These are phyloP conservation scores for Globisporangium perplexum DNA, from an alignment of 352 stramenopile species.

Conservation along the genomic window DNA sequence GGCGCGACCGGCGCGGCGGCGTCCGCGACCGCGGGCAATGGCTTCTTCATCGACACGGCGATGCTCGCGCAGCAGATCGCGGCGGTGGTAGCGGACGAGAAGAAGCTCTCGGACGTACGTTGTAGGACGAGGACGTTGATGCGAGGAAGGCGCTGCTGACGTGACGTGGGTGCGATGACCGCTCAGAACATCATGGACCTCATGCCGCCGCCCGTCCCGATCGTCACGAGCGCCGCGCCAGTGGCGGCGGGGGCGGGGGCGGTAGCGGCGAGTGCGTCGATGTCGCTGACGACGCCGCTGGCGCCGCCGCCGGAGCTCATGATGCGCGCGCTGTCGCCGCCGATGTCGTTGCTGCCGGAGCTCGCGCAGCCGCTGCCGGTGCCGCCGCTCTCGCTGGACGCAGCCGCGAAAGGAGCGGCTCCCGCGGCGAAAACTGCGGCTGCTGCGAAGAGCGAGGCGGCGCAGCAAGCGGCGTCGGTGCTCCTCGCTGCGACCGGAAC, in stretches of 20 bases:
- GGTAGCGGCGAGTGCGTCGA: background rate
- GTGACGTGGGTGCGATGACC: too few relatives aligned
- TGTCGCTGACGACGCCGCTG: conserved; percentile 47
- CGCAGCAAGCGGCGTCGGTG: background rate
- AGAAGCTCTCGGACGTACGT: conserved; percentile 72
- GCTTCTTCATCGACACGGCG: conserved; percentile 64
- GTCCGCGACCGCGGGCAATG: conserved; percentile 9
- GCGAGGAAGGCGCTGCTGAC: too few relatives aligned
- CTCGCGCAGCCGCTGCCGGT: conserved; percentile 28
- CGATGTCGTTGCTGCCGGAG: conserved; percentile 60
- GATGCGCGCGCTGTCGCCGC: conserved; percentile 67
- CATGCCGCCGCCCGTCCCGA: conserved; percentile 41
- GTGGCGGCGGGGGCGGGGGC: background rate
- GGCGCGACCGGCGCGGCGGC: background rate
- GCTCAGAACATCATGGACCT: conserved; percentile 73
- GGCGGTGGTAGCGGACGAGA: conserved; percentile 60
- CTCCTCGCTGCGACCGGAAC: background rate
- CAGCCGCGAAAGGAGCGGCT: conserved; percentile 3
- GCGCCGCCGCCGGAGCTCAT: conserved; percentile 56
- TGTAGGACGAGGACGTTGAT: too few relatives aligned
- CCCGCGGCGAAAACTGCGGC: background rate
- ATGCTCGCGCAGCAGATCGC: conserved; percentile 55
- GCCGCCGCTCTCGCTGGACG: conserved; percentile 32
- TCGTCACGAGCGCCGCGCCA: conserved; percentile 9
- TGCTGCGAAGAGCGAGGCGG: conserved; percentile 6